A percentile compares a stretch with the other conserved stretches of the same genome.
These are phyloP conservation scores for Nakazawaea ishiwadae DNA, from an alignment of 805 yeast genomes.

Conservation along the genomic window DNA sequence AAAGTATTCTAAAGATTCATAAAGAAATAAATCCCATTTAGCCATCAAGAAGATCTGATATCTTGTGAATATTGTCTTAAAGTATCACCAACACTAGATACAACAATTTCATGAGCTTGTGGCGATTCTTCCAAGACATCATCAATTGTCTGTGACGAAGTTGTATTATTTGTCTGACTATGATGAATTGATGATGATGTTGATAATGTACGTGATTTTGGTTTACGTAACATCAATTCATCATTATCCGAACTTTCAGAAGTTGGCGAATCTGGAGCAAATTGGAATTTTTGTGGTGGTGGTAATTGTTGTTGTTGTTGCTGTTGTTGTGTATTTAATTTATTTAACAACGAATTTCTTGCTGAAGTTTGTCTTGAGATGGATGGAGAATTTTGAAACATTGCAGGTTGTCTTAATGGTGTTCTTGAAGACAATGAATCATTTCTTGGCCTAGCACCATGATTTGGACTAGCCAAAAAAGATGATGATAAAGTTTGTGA, in stretches of 20 bases:
- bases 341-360: slow-evolving; percentile 3
- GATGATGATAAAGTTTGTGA: slow-evolving; percentile 35
- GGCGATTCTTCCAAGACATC: slow-evolving; percentile 7
- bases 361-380: slow-evolving; percentile 9
- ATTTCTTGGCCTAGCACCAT: slow-evolving; percentile 21
- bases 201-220: background rate
- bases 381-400: slow-evolving; percentile 7
- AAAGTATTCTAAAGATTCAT: no score
- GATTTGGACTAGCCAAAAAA: slow-evolving; percentile 14
- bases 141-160: slow-evolving; percentile 4
- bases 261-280: slow-evolving; percentile 12
- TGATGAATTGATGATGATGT: slow-evolving; percentile 2
- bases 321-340: slow-evolving; percentile 2
- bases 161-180: background rate
- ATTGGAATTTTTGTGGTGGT: slow-evolving; percentile 5
- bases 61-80: slow-evolving; percentile 27
- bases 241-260: slow-evolving; percentile 12
- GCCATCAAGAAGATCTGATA: slow-evolving; percentile 15
- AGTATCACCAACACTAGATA: slow-evolving; percentile 28
- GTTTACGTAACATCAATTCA: slow-evolving; percentile 1
- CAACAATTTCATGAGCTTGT: slow-evolving; percentile 18
- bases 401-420: slow-evolving; percentile 6
- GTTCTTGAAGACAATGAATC: slow-evolving; percentile 9
- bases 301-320: background rate
- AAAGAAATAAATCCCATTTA: no score